These are phyloP conservation scores for Hibiscus trionum DNA, from an alignment of 345 rosid species.

Conservation along the genomic window DNA sequence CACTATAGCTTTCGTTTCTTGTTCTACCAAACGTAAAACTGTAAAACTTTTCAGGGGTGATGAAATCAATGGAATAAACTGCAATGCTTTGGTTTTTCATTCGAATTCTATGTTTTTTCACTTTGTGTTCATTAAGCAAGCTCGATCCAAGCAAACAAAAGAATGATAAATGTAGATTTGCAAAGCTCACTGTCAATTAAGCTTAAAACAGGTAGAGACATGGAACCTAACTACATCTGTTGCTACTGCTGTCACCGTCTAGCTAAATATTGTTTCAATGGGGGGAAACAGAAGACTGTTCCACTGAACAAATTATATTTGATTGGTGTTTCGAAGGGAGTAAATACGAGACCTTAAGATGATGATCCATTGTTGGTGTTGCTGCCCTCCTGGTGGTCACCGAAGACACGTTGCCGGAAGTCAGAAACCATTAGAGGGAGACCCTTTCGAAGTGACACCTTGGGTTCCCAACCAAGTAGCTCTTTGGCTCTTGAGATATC, in stretches of 20 bases:
- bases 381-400: slow-evolving; percentile 49
- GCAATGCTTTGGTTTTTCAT: background rate
- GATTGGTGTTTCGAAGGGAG: background rate
- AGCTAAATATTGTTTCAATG: slow-evolving; percentile 4
- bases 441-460: no score
- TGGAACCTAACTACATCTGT: slow-evolving; percentile 10
- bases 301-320: slow-evolving; percentile 7
- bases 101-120: background rate
- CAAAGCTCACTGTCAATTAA: slow-evolving; percentile 13
- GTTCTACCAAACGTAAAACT: background rate
- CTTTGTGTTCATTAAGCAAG: no score
- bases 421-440: no score
- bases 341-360: slow-evolving; percentile 20
- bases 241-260: background rate
- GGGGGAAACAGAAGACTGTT: background rate
- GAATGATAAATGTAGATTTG: background rate
- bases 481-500: slow-evolving; percentile 88
- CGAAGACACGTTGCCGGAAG: no score
- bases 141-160: background rate
- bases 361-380: slow-evolving; percentile 24
- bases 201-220: background rate
- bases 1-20: background rate
- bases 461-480: background rate
- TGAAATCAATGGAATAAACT: background rate
- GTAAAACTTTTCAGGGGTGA: background rate